phyloP scores from a whole-genome alignment of 2,329 filamentous ascomycete genomes.

The Metarhizium rileyi region DNA sequence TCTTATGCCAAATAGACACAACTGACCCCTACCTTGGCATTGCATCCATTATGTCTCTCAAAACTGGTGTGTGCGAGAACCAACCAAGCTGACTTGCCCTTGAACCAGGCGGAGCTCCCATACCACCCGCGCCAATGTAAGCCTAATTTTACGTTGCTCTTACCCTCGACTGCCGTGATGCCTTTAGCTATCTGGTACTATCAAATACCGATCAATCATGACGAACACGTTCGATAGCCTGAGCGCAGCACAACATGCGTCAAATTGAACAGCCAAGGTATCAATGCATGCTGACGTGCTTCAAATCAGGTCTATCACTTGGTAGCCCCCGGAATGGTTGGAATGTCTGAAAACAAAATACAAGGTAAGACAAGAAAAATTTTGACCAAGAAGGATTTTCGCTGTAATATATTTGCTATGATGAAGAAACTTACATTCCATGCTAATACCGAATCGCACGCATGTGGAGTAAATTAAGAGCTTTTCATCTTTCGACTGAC shows the following conservation, averaged over 20 bases:
- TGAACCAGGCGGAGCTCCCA: background rate
- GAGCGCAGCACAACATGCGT: slow-evolving; percentile 12
- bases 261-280: too few relatives aligned
- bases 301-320: background rate
- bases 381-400: background rate
- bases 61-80: background rate
- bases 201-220: slow-evolving; percentile 35
- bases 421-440: slow-evolving; percentile 63
- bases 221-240: slow-evolving; percentile 26
- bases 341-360: too few relatives aligned
- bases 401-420: slow-evolving; percentile 31
- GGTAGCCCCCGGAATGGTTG: too few relatives aligned
- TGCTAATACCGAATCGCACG: slow-evolving; percentile 61
- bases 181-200: slow-evolving; percentile 30
- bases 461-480: slow-evolving; percentile 60
- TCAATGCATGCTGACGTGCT: background rate
- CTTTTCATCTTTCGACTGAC: slow-evolving; percentile 84
- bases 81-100: slow-evolving; percentile 5
- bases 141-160: background rate
- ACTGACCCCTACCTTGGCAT: slow-evolving; percentile 25
- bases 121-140: background rate
- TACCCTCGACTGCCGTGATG: slow-evolving; percentile 24
- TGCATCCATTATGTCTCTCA: background rate
- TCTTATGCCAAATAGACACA: slow-evolving; percentile 48
- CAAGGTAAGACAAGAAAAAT: slow-evolving; percentile 19